Conservation (phyloP, 1,284 basidiomycete species). For the Megacollybia platyphylla region DNA sequence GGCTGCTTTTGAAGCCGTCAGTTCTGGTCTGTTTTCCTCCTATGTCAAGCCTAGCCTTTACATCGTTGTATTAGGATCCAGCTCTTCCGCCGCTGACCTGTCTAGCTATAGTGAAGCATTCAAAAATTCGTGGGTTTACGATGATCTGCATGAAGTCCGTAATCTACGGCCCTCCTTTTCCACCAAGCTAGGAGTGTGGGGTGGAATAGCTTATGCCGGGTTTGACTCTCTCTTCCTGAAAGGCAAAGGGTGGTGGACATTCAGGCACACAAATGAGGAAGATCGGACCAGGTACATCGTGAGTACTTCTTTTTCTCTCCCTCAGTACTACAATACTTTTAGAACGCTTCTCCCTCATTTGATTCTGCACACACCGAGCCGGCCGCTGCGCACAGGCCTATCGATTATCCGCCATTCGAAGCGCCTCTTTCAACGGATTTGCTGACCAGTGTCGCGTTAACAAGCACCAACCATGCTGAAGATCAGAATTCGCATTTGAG, state of each 20-base stretch:
- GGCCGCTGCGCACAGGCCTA: slow-evolving; percentile 63
- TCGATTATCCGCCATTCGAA: slow-evolving; percentile 85
- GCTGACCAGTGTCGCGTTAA: slow-evolving; percentile 82
- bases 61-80: slow-evolving; percentile 4
- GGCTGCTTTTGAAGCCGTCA: slow-evolving; percentile 61
- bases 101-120: slow-evolving; percentile 66
- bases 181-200: slow-evolving; percentile 75
- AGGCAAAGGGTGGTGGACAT: slow-evolving; percentile 89
- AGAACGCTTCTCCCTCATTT: slow-evolving; percentile 17
- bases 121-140: slow-evolving; percentile 77
- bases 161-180: slow-evolving; percentile 92
- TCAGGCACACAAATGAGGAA: slow-evolving; percentile 26
- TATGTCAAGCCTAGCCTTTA: not conserved
- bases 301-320: not conserved
- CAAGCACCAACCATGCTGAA: slow-evolving; percentile 94
- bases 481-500: slow-evolving; percentile 89
- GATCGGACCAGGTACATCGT: slow-evolving; percentile 6
- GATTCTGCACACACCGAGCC: slow-evolving; percentile 71
- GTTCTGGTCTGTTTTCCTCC: not conserved
- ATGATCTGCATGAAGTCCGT: slow-evolving; percentile 84
- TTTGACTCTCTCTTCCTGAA: slow-evolving; percentile 80
- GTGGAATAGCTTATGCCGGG: slow-evolving; percentile 86
- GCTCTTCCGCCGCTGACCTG: slow-evolving; percentile 49
- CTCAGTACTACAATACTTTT: not conserved
- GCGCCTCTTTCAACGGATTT: slow-evolving; percentile 92